Conservation (phyloP, 129 eudicot genomes). For the Lactuca saligna region DNA sequence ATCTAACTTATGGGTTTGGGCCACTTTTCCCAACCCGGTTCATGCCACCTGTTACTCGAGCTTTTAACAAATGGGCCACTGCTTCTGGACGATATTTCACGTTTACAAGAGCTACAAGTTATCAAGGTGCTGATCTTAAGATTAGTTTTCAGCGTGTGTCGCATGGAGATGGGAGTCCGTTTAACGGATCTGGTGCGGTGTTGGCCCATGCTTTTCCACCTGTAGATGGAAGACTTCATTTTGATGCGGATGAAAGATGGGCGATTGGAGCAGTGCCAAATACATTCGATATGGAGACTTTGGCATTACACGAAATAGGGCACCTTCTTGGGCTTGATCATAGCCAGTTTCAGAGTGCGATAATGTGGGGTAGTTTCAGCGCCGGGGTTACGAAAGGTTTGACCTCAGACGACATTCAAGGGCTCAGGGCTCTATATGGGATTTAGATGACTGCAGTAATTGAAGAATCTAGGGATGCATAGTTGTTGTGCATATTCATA, state of each 20-base stretch:
- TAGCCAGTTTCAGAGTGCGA: slow-evolving; percentile 22
- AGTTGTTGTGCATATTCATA: too few species aligned
- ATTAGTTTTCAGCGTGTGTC: slow-evolving; percentile 18
- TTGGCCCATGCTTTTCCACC: slow-evolving; percentile 41
- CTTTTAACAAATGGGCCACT: slow-evolving; percentile 29
- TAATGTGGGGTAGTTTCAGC: slow-evolving; percentile 19
- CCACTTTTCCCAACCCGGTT: slow-evolving; percentile 22
- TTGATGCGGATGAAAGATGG: slow-evolving; percentile 27
- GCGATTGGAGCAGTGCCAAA: slow-evolving; percentile 14
- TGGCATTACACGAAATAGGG: slow-evolving; percentile 36
- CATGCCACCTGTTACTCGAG: slow-evolving; percentile 16
- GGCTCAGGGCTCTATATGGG: slow-evolving; percentile 32
- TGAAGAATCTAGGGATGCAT: too few species aligned
- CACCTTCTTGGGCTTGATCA: slow-evolving; percentile 37
- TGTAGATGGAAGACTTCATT: slow-evolving; percentile 32
- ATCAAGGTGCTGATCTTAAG: slow-evolving; percentile 27
- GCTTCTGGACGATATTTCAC: slow-evolving; percentile 21
- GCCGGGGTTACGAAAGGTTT: slow-evolving; percentile 31
- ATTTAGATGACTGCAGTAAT: background rate
- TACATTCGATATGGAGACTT: slow-evolving; percentile 29
- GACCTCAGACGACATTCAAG: slow-evolving; percentile 29
- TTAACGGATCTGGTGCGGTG: slow-evolving; percentile 38
- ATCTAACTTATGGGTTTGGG: slow-evolving; percentile 30
- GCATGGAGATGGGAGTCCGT: slow-evolving; percentile 39
- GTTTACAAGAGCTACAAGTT: slow-evolving; percentile 28